phyloP scores from a whole-genome alignment of 1,284 basidiomycete species.

The Neonothopanus nambi region DNA sequence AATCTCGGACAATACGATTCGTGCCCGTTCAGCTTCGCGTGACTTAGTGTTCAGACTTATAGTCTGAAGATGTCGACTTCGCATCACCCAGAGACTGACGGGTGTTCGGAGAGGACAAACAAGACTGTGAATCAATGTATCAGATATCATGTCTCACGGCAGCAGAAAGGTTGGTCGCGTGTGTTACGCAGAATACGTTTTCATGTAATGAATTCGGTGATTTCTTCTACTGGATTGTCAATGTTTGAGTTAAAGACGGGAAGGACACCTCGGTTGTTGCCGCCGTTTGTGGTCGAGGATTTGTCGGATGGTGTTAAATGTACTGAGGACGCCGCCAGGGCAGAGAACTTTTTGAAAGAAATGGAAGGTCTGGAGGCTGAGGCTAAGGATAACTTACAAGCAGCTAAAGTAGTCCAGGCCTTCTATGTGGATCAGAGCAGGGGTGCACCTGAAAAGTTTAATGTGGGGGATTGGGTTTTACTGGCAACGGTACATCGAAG shows the following conservation, averaged over 20 bases:
- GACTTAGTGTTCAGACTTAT: no score
- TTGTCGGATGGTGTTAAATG: no score
- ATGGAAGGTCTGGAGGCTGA: background rate
- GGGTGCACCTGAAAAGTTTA: background rate
- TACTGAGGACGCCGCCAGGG: no score
- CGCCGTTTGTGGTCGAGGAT: conserved; percentile 24
- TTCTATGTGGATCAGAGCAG: background rate
- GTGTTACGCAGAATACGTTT: conserved; percentile 37
- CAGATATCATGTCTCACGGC: conserved; percentile 30
- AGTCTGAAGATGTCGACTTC: conserved; percentile 16
- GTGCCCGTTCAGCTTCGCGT: no score
- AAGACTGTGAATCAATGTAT: conserved; percentile 36
- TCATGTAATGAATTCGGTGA: no score
- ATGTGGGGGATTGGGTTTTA: conserved; percentile 7
- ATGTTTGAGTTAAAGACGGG: conserved; percentile 33
- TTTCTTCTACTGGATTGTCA: conserved; percentile 31
- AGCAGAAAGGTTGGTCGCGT: conserved; percentile 36
- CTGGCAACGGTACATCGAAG: conserved; percentile 2
- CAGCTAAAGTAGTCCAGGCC: conserved; percentile 5
- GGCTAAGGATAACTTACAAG: background rate
- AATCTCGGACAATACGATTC: no score
- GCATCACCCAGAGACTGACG: conserved; percentile 29
- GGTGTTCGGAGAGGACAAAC: conserved; percentile 30
- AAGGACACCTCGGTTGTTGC: conserved; percentile 25
- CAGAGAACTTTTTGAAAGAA: background rate